Percentiles rank a stretch among this genome's conserved stretches.
phyloP scores from a whole-genome alignment of 1,284 basidiomycete genomes.

The Boletellus deceptivus region DNA sequence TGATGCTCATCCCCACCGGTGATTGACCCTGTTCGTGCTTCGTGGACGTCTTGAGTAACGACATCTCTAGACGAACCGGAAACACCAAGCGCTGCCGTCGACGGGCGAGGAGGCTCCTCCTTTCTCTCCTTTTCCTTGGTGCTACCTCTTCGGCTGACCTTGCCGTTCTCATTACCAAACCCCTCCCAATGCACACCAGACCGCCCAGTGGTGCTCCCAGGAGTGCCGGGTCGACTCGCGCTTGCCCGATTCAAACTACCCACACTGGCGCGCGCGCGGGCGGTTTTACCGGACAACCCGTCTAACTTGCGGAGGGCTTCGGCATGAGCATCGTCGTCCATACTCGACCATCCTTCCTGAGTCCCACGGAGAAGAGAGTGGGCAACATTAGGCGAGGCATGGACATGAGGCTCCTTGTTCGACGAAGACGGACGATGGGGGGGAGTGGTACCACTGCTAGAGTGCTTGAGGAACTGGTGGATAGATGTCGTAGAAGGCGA shows the following conservation, averaged over 20 bases:
- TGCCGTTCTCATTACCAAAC: constrained; percentile 46
- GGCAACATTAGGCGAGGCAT: constrained; percentile 65
- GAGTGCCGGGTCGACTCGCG: constrained; percentile 75
- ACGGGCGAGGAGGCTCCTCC: constrained; percentile 34
- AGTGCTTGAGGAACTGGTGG: constrained; percentile 73
- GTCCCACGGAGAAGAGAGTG: constrained; percentile 78
- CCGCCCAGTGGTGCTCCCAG: constrained; percentile 49
- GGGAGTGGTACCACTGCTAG: constrained; percentile 46
- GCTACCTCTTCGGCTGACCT: constrained; percentile 51
- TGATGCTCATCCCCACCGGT: constrained; percentile 52
- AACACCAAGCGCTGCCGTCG: constrained; percentile 37
- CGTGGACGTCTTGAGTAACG: constrained; percentile 37
- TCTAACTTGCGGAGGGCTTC: constrained; percentile 94
- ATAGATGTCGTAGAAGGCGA: constrained; percentile 85
- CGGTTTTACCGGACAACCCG: constrained; percentile 77
- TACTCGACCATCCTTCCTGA: constrained; percentile 80
- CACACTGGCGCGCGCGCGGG: constrained; percentile 63
- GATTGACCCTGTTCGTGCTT: constrained; percentile 39
- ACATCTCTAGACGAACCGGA: constrained; percentile 31
- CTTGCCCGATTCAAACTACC: constrained; percentile 61
- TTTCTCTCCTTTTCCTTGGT: constrained; percentile 47
- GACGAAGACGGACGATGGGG: constrained; percentile 43
- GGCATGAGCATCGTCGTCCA: constrained; percentile 85
- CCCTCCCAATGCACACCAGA: constrained; percentile 66
- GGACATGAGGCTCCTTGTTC: constrained; percentile 42